A percentile compares a stretch with the other conserved stretches of the same genome.
Conservation (phyloP, 148 eudicot genomes). For the Pouteria glomerata region DNA sequence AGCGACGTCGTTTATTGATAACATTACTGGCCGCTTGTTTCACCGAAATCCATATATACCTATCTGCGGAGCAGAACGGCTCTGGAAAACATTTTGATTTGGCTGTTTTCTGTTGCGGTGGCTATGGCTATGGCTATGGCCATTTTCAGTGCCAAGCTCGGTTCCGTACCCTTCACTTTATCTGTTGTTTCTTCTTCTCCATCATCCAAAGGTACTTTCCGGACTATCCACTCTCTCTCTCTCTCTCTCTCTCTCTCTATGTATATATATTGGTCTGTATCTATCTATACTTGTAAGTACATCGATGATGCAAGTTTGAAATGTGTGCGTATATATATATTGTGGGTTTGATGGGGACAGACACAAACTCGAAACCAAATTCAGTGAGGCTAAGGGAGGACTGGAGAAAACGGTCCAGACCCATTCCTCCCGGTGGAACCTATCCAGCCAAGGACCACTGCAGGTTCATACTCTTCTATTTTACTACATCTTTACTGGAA, state of each 20-base stretch:
- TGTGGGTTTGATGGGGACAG: constrained; percentile 11
- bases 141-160: background rate
- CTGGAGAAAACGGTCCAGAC: constrained; percentile 71
- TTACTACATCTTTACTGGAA: background rate
- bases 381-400: constrained; percentile 65
- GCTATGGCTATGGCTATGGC: constrained; percentile 3
- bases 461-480: constrained; percentile 41
- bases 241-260: constrained; percentile 6
- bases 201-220: background rate
- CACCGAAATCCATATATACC: too few relatives aligned
- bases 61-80: too few relatives aligned
- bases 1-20: too few relatives aligned
- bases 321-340: too few relatives aligned
- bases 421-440: constrained; percentile 85
- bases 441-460: constrained; percentile 95
- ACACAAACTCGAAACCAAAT: constrained; percentile 25
- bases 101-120: background rate
- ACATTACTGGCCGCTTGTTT: too few relatives aligned
- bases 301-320: too few relatives aligned
- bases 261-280: too few relatives aligned
- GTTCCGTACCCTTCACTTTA: background rate
- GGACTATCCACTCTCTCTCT: background rate
- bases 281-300: too few relatives aligned
- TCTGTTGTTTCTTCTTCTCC: constrained; percentile 1
- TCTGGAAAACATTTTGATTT: background rate